Conservation (phyloP, 345 rosid species). For the Brassica rapa region DNA sequence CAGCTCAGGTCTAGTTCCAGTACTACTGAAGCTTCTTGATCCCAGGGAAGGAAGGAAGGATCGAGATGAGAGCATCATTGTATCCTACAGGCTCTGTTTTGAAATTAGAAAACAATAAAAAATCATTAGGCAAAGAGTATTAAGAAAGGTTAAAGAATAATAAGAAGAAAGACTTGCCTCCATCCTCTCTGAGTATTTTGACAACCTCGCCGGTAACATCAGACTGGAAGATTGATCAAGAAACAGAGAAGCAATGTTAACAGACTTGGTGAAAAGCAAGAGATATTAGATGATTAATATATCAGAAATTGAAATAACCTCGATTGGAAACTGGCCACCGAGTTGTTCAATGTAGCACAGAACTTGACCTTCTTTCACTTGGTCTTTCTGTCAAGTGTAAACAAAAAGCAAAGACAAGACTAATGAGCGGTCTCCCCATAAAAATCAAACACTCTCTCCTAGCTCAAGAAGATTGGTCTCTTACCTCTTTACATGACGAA, state of each 20-base stretch:
- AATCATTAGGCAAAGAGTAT: neutral
- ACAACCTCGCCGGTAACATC: slow-evolving; percentile 80
- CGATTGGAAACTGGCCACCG: slow-evolving; percentile 75
- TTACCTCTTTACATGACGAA: slow-evolving; percentile 94
- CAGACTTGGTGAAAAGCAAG: neutral
- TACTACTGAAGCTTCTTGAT: slow-evolving; percentile 81
- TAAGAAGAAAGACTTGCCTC: slow-evolving; percentile 53
- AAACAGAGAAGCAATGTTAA: slow-evolving; percentile 11
- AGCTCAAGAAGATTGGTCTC: neutral
- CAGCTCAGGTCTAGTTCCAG: slow-evolving; percentile 33
- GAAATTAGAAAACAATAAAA: neutral
- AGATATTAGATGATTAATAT: neutral
- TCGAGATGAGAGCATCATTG: slow-evolving; percentile 74
- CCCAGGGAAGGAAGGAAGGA: slow-evolving; percentile 89
- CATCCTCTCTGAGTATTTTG: slow-evolving; percentile 73
- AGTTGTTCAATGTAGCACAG: slow-evolving; percentile 85
- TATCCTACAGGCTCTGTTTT: slow-evolving; percentile 84
- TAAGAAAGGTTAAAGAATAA: neutral
- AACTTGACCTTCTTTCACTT: slow-evolving; percentile 86
- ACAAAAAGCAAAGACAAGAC: slow-evolving; percentile 13
- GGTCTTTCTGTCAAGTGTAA: slow-evolving; percentile 65
- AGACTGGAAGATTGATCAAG: slow-evolving; percentile 50
- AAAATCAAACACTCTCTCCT: neutral
- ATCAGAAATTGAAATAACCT: slow-evolving; percentile 47
- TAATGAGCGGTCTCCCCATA: neutral